Evolutionary conservation across 768 basidiomycete genomes (phyloP).

Genomic region (Pleurotus djamor): DNA sequence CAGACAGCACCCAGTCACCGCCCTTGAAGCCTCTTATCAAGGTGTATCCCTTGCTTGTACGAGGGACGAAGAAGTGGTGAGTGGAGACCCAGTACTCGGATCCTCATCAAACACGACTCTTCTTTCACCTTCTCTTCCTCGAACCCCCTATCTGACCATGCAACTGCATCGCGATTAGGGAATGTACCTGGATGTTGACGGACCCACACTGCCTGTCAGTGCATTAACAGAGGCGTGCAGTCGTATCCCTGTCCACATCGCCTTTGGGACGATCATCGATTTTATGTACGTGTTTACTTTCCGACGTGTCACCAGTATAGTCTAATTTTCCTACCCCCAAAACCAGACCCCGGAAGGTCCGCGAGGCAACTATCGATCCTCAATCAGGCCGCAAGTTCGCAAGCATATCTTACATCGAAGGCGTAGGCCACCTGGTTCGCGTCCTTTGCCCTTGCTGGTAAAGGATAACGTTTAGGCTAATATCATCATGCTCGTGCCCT

Average conservation of each 20-base stretch:
- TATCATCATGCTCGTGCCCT: neutral
- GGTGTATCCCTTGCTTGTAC: constrained; percentile 55
- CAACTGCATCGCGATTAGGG: constrained; percentile 29
- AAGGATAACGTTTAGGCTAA: neutral
- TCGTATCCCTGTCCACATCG: constrained; percentile 46
- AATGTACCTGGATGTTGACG: constrained; percentile 63
- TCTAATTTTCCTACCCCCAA: no score
- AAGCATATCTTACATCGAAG: constrained; percentile 21
- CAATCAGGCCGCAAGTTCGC: constrained; percentile 31
- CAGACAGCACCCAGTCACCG: constrained; percentile 28
- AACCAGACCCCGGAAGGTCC: constrained; percentile 30
- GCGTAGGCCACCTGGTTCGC: constrained; percentile 30
- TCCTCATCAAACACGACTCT: neutral
- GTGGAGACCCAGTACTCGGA: constrained; percentile 13
- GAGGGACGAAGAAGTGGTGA: constrained; percentile 60
- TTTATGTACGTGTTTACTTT: constrained; percentile 41
- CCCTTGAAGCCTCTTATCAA: constrained; percentile 27
- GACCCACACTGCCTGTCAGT: constrained; percentile 49
- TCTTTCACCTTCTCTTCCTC: neutral
- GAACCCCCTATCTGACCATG: neutral
- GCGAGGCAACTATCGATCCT: constrained; percentile 30
- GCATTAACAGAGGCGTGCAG: constrained; percentile 38
- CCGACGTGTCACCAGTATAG: no score
- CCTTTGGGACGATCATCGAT: constrained; percentile 50
- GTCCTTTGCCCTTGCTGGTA: neutral